phyloP scores from a whole-genome alignment of 441 rosid genomes.

The Flueggea neowawraea region DNA sequence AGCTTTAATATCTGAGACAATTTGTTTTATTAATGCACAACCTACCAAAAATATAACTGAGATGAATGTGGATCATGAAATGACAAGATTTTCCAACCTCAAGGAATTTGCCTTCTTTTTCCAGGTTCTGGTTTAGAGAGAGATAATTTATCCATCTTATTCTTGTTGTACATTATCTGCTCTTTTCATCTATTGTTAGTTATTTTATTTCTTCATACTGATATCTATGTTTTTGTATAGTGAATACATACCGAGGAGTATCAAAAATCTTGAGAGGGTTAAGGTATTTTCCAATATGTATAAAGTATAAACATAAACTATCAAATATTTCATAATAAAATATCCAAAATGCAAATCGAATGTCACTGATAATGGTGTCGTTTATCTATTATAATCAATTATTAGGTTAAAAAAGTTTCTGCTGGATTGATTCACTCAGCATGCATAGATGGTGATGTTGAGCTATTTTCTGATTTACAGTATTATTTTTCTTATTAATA shows the following conservation, averaged over 20 bases:
- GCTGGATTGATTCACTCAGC: slow-evolving; percentile 95
- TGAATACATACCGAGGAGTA: slow-evolving; percentile 90
- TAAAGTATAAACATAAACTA: background rate
- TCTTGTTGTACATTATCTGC: background rate
- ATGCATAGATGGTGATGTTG: slow-evolving; percentile 68
- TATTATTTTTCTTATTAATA: too few relatives aligned
- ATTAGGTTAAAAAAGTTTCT: slow-evolving; percentile 69
- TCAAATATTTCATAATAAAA: slow-evolving; percentile 10
- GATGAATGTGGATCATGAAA: too few relatives aligned
- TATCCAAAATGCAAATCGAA: background rate
- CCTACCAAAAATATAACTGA: too few relatives aligned
- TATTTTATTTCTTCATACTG: too few relatives aligned
- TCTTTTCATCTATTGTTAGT: background rate
- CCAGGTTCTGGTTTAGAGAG: background rate
- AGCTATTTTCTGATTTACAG: slow-evolving; percentile 8
- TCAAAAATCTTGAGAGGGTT: slow-evolving; percentile 74
- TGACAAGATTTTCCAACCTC: too few relatives aligned
- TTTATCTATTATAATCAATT: slow-evolving; percentile 10
- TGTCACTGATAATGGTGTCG: slow-evolving; percentile 1
- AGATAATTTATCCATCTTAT: background rate
- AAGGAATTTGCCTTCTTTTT: too few relatives aligned
- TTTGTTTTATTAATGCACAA: too few relatives aligned
- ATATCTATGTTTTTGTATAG: slow-evolving; percentile 40
- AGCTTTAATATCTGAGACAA: too few relatives aligned
- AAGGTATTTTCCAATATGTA: slow-evolving; percentile 41